Evolutionary conservation across 495 filamentous ascomycete genomes (phyloP).

Genomic region (Emericellopsis terricola): DNA sequence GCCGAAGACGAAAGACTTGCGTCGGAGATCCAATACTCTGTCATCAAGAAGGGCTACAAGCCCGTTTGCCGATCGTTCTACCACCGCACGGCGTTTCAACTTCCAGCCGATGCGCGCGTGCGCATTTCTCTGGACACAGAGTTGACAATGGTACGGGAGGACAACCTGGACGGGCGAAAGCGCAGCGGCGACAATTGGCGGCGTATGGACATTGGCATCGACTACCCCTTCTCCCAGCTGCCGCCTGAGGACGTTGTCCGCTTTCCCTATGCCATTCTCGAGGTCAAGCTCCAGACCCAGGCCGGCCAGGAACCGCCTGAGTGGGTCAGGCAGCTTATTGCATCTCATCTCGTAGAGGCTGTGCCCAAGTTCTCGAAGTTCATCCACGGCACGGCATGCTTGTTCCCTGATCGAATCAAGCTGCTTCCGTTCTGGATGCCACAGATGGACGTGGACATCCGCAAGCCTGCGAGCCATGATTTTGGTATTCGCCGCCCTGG

Average conservation of each 20-base stretch:
- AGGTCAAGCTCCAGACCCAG: conserved; percentile 96
- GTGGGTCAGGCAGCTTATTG: conserved; percentile 85
- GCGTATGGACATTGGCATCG: conserved; percentile 93
- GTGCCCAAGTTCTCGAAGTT: conserved; percentile 99
- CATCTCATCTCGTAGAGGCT: conserved; percentile 89
- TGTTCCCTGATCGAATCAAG: conserved; percentile 77
- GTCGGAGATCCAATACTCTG: conserved; percentile 80
- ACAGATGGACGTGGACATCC: conserved; percentile 96
- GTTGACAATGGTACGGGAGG: conserved; percentile 83
- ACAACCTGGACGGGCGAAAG: conserved; percentile 69
- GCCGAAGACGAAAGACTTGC: conserved; percentile 79
- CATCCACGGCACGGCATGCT: conserved; percentile 78
- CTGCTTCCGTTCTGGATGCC: conserved; percentile 94
- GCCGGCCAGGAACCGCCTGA: conserved; percentile 90
- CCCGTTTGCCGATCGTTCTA: conserved; percentile 92
- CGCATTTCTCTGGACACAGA: conserved; percentile 96
- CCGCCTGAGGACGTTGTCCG: conserved; percentile 67
- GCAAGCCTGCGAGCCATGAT: conserved; percentile 67
- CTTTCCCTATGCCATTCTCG: conserved; percentile 91
- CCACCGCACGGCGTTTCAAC: conserved; percentile 92
- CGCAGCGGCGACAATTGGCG: conserved; percentile 84
- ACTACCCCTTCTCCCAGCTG: conserved; percentile 84
- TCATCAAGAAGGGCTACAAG: conserved; percentile 62
- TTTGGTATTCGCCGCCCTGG: conserved; percentile 77
- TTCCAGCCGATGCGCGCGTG: conserved; percentile 89